Conservation (phyloP, 805 yeast species). For the Lachancea fermentati region DNA sequence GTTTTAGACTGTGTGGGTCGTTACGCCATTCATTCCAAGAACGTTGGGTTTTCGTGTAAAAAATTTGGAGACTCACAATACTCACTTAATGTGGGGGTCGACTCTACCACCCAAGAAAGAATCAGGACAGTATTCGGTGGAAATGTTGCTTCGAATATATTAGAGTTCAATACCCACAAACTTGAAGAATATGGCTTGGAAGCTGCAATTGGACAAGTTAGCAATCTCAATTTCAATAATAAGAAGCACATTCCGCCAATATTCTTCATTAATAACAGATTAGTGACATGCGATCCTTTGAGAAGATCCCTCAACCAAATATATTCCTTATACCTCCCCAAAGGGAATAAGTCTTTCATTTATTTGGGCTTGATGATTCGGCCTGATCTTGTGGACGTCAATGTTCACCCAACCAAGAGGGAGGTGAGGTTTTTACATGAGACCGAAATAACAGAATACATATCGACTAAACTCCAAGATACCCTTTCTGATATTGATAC, state of each 20-base stretch:
- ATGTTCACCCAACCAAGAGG: slow-evolving; percentile 91
- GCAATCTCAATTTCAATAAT: slow-evolving; percentile 63
- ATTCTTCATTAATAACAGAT: slow-evolving; percentile 78
- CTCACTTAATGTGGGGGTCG: slow-evolving; percentile 53
- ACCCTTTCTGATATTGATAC: slow-evolving; percentile 54
- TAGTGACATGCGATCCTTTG: slow-evolving; percentile 79
- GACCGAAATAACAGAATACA: slow-evolving; percentile 69
- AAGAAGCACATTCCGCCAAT: slow-evolving; percentile 64
- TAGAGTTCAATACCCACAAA: slow-evolving; percentile 40
- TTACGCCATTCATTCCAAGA: slow-evolving; percentile 68
- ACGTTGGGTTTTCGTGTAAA: slow-evolving; percentile 74
- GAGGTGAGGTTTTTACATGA: slow-evolving; percentile 85
- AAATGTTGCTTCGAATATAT: slow-evolving; percentile 56
- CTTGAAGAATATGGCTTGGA: slow-evolving; percentile 45
- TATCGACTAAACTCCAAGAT: slow-evolving; percentile 46
- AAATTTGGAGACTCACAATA: slow-evolving; percentile 70
- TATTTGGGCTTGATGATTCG: slow-evolving; percentile 64
- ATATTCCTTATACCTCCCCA: slow-evolving; percentile 66
- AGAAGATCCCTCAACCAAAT: slow-evolving; percentile 59
- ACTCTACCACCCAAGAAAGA: slow-evolving; percentile 52
- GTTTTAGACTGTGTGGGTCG: slow-evolving; percentile 79
- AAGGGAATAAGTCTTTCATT: slow-evolving; percentile 70
- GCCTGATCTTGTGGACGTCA: slow-evolving; percentile 78
- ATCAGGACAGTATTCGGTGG: slow-evolving; percentile 72
- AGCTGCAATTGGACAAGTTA: slow-evolving; percentile 52